Conservation (phyloP, 352 stramenopile genomes). For the Phytopythium boreale region DNA sequence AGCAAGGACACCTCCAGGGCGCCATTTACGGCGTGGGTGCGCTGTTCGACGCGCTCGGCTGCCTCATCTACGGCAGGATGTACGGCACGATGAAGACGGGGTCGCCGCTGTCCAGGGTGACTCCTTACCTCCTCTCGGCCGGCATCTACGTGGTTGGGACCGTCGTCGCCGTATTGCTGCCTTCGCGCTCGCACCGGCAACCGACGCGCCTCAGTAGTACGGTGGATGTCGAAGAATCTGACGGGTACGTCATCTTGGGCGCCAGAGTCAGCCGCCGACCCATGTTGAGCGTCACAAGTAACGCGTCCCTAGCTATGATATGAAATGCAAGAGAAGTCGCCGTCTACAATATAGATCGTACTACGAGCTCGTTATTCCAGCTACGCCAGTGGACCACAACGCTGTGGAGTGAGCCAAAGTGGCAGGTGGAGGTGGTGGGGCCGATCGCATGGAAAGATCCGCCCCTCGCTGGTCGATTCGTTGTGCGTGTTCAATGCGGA, state of each 20-base stretch:
- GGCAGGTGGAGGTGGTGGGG: background rate
- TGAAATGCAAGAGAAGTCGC: background rate
- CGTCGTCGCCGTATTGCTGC: constrained; percentile 39
- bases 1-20: constrained; percentile 71
- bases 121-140: constrained; percentile 53
- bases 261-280: too few species aligned
- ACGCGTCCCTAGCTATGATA: background rate
- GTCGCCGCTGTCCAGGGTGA: constrained; percentile 31
- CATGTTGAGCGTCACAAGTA: background rate
- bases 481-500: background rate
- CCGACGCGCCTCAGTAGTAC: background rate
- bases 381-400: too few species aligned
- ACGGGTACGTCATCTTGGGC: background rate
- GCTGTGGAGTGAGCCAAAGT: background rate
- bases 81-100: constrained; percentile 48
- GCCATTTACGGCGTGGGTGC: constrained; percentile 63
- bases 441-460: background rate
- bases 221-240: background rate
- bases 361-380: too few species aligned
- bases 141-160: constrained; percentile 44
- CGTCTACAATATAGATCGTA: too few species aligned
- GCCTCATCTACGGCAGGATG: constrained; percentile 48
- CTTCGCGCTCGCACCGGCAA: background rate
- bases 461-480: background rate
- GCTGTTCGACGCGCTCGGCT: constrained; percentile 51